Base-by-base conservation (phyloP, 805 yeast genomes). In the Candida verbasci region DNA sequence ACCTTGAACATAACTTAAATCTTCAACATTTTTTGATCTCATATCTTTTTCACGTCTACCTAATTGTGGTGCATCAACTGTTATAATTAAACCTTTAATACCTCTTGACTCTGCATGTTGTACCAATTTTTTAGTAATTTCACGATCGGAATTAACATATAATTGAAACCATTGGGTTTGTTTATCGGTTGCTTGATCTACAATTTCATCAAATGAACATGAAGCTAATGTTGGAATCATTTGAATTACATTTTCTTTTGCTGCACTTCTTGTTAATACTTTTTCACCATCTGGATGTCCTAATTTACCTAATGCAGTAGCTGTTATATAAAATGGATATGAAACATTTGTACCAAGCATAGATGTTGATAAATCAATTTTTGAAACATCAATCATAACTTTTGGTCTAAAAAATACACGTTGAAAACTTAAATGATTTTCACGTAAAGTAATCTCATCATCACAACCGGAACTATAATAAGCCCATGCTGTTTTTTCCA, bases 241-340 rank as follows among this genome's bases (percentile, higher is more conserved):
- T 60, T 89, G 97, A 39, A 83, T 78, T 22, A 80, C 48, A 12
- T 52, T 77, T 38, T 84, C 82, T 39, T 72, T 69, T 27, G 78
- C 86, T 20, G 94, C 84, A n/a, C 87, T 87, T 51, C 82, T 69
- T 1, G 97, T 87, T 45, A 91, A 74, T 12, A 82, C 87, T 41
- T 78, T 76, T 59, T 91, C 97, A 39, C 97, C 97, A 27, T 86
- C 96, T 2, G 87, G 87, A 52, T 89, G 93, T 3, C 97, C 97
- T 47, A 91, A 71, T 52, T 81, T 83, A 24, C 95, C 96, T 43
- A 88, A 68, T 0, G 97, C 97, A 5, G 97, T 86, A 2, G 97
- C 97, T 26, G 91, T 74, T 37, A 83, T 78, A 55, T 89, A 91
- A 56, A 91, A 87, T 11, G 97, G 97, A 10, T 80, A 84, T 12